Evolutionary conservation across 106 monocot genomes (phyloP), one percentile per base, ranked within the genome.

Genomic region (Alisma plantagoaquatica): DNA sequence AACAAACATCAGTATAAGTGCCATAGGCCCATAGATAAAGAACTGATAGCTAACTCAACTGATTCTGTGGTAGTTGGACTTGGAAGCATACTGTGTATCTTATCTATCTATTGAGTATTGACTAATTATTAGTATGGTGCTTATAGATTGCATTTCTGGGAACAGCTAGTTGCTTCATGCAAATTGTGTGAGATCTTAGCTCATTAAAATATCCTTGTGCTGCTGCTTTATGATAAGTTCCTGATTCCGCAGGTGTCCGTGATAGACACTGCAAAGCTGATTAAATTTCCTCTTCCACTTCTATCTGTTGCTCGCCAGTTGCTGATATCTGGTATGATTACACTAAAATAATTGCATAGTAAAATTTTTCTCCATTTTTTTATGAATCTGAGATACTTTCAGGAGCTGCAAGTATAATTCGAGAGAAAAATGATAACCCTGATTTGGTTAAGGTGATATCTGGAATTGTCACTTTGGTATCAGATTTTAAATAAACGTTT

Each of bases 261-360:
- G 43, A 63, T 81, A 71, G 78, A 71, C 42, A 55, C 61, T 45
- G 94, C 94, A 21, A 96, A 89, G 62, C 52, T 75, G 32, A 59
- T 84, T 28, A 73, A 56, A 56, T 96, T 96, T 78, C 94, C 94
- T 55, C 84, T 96, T 48, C 94, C 94, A 56, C 67, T 96, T 73
- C 61, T 84, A 41, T 66, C 78, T 20, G 43, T 74, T 48, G 65
- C 81, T 50, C 78, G 65, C 60, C 94, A 96, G 43, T 72, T 81
- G 29, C 57, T 96, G 41, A 71, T 89, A 71, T 43, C 67, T 60
- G 87, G 94, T 96, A 81, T 38, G 35, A 38, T 38, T 38, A n/a
- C n/a, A n/a, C n/a, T n/a, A n/a, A n/a, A n/a, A n/a, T n/a, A n/a
- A n/a, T n/a, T n/a, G n/a, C n/a, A n/a, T n/a, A n/a, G n/a, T n/a